These are phyloP conservation scores for Angomonas deanei DNA, from an alignment of 208 protist genomes.

Conservation along the genomic window DNA sequence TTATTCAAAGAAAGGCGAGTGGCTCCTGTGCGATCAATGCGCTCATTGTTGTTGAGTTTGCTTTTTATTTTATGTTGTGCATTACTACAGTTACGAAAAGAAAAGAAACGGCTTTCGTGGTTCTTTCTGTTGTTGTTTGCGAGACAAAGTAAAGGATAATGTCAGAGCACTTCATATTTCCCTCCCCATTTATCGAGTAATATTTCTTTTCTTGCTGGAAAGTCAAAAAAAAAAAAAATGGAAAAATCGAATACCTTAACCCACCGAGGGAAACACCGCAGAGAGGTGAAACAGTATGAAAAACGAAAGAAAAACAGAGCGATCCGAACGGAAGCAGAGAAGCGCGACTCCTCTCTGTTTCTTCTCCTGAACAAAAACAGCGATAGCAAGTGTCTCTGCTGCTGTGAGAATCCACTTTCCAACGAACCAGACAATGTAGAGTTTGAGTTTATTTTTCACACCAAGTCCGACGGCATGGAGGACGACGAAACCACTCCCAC, in stretches of 20 bases:
- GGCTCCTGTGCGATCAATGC: not conserved
- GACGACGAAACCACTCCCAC: not conserved
- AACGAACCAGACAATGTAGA: not conserved
- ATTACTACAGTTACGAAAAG: not conserved
- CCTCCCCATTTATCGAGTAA: not conserved
- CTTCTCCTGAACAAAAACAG: conserved; percentile 14
- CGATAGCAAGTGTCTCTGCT: conserved; percentile 3
- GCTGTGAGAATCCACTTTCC: not conserved
- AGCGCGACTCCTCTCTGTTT: conserved; percentile 50
- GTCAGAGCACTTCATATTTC: not conserved
- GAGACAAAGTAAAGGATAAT: too few relatives aligned
- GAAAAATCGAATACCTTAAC: not conserved
- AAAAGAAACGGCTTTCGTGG: not conserved
- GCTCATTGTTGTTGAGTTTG: not conserved
- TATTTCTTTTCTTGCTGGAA: not conserved
- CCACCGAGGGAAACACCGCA: conserved; percentile 51
- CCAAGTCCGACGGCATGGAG: not conserved
- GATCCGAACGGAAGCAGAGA: conserved; percentile 30
- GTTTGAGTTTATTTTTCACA: conserved; percentile 11
- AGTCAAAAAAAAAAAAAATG: conserved; percentile 5
- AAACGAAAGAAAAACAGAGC: conserved; percentile 40
- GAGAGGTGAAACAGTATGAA: conserved; percentile 69
- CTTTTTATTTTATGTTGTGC: too few relatives aligned
- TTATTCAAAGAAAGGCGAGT: too few relatives aligned
- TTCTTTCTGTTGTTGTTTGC: too few relatives aligned